These are phyloP conservation scores for Saccharomycopsis microspora DNA, from an alignment of 805 yeast species.

Conservation along the genomic window DNA sequence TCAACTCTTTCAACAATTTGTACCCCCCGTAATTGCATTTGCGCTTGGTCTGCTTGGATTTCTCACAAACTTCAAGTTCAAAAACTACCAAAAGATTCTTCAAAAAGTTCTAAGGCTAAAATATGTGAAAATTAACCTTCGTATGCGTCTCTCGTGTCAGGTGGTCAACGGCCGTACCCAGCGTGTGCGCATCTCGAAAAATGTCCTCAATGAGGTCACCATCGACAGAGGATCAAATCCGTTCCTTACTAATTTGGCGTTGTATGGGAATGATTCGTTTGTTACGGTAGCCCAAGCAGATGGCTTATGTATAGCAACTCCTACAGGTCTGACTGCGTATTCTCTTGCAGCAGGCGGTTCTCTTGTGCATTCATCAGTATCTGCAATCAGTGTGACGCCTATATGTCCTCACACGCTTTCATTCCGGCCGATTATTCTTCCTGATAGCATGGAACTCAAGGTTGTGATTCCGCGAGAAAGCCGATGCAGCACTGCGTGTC, in stretches of 20 bases:
- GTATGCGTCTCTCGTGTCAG: constrained; percentile 84
- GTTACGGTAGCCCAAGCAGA: constrained; percentile 90
- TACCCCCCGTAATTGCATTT: constrained; percentile 58
- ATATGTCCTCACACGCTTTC: constrained; percentile 94
- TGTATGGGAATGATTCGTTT: constrained; percentile 78
- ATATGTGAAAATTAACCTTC: constrained; percentile 53
- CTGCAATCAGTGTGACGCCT: constrained; percentile 88
- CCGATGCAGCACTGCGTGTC: constrained; percentile 83
- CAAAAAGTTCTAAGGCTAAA: constrained; percentile 20
- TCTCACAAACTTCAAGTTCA: constrained; percentile 41
- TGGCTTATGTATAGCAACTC: constrained; percentile 86
- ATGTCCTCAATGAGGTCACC: constrained; percentile 81
- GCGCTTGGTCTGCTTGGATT: constrained; percentile 60
- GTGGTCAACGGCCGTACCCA: constrained; percentile 37
- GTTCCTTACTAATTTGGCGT: constrained; percentile 77
- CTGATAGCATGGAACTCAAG: constrained; percentile 82
- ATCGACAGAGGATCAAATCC: constrained; percentile 94
- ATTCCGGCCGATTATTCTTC: constrained; percentile 83
- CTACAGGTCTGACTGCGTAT: constrained; percentile 95
- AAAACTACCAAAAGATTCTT: constrained; percentile 26
- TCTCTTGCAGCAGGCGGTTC: constrained; percentile 94
- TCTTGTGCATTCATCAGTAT: constrained; percentile 85
- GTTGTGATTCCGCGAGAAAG: constrained; percentile 76
- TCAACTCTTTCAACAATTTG: constrained; percentile 42
- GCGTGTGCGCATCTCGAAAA: constrained; percentile 48